Evolutionary conservation across 2,329 filamentous ascomycete genomes (phyloP), one percentile per base, ranked within the genome.

Genomic region (Elsinoe ampelina): DNA sequence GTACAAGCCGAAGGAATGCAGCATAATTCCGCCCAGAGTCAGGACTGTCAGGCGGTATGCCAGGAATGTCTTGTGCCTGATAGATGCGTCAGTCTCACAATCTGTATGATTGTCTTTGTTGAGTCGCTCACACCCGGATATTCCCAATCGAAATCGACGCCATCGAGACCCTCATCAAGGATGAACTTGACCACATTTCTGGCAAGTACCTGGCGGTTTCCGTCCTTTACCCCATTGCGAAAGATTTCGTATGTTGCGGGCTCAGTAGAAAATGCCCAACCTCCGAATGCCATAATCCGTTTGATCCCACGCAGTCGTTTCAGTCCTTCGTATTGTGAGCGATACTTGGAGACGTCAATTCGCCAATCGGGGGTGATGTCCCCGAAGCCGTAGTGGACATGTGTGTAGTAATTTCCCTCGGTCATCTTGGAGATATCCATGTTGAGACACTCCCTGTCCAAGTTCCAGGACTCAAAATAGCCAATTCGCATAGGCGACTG

Each of bases 141-240:
- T 57, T 77, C 75, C 76, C 75, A 79, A 60, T 77, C 74, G 41
- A 76, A 63, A 43, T 77, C 74, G 8, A 77, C 54, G 1, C 69
- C 70, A 54, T 71, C 67, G 0, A 69, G 60, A 5, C 60, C 41
- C 38, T 70, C 13, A 3, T 58, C 13, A 0, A 57, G 59, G 1
- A 68, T 12, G 41, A 69, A 69, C 2, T 51, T 30, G 5, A 62
- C 58, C 11, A 68, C 38, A 47, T 63, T 67, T 12, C 48, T 60
- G 1, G 56, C 59, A 13, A 68, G 13, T 2, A 19, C 70, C 2
- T 61, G 58, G 0, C 72, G 67, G 58, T 79, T 77, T 1, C 58
- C 66, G 1, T 63, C 61, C 59, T 54, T 65, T 5, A 72, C 65
- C 17, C 58, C 69, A 5, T 71, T 58, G 1, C 72, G 65, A 54